phyloP scores from a whole-genome alignment of 2,329 filamentous ascomycete species.

The Amauroascus verrucosus region DNA sequence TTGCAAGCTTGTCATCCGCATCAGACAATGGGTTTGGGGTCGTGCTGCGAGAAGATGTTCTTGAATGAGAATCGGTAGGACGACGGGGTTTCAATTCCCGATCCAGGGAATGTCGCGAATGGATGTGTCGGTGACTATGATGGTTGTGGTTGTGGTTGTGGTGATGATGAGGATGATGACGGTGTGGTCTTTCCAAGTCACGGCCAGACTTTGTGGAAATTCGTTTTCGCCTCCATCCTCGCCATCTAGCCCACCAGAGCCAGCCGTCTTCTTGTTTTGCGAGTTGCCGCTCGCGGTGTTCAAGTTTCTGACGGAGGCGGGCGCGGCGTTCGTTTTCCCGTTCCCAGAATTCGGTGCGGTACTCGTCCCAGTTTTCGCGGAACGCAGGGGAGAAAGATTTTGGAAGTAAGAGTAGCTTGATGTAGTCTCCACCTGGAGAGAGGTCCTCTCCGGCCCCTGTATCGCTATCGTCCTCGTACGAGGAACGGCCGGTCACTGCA shows the following conservation, averaged over 20 bases:
- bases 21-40: conserved; percentile 28
- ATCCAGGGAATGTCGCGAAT: conserved; percentile 12
- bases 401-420: conserved; percentile 79
- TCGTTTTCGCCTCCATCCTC: conserved; percentile 2
- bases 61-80: conserved; percentile 30
- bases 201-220: conserved; percentile 11
- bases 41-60: conserved; percentile 35
- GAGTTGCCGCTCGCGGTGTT: conserved; percentile 53
- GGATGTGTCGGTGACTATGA: conserved; percentile 16
- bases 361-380: conserved; percentile 93
- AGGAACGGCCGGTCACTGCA: conserved; percentile 1
- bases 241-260: conserved; percentile 80
- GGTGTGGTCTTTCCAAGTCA: conserved; percentile 24
- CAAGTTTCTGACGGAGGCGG: conserved; percentile 59
- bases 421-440: conserved; percentile 77
- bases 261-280: conserved; percentile 59
- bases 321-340: conserved; percentile 83
- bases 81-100: conserved; percentile 10
- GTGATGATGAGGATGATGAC: conserved; percentile 24
- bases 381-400: conserved; percentile 95
- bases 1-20: conserved; percentile 30
- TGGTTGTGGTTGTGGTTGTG: conserved; percentile 20
- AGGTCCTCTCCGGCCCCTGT: conserved; percentile 72
- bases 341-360: conserved; percentile 92
- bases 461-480: conserved; percentile 12